Evolutionary conservation across 2,329 filamentous ascomycete genomes (phyloP), one percentile per base, ranked within the genome.

Genomic region (Aschersonia sp.): DNA sequence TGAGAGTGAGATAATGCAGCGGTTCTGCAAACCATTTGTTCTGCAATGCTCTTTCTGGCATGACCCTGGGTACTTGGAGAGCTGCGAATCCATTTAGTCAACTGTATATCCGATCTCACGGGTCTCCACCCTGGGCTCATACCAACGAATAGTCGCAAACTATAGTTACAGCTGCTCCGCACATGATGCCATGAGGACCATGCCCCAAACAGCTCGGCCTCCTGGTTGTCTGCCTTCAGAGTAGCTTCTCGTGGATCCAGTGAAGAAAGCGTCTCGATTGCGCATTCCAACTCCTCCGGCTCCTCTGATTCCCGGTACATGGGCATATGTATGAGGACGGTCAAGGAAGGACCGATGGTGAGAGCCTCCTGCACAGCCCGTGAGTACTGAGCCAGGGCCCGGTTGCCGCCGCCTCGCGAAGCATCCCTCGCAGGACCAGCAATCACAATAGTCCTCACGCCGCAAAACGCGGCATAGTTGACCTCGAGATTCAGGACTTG

Each of bases 181-280:
- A 98, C 84, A 29, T 83, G 73, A 62, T 98, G 83, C 92, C 92
- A 98, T 1, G 85, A 83, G 64, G 97, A 89, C 94, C 94, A 98
- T 2, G 82, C 75, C 47, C 81, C 81, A 63, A 87, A 92, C 1
- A 85, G 63, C 57, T 90, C 83, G 51, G 82, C 68, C 29, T 79
- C 73, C 33, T 70, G 67, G 6, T 57, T 56, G 35, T 63, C 50
- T 12, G 54, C 54, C 10, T 63, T 59, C 1, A 63, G 51, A 7
- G 45, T 12, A 5, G 55, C 55, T 12, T 51, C 51, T 40, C 70
- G 62, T 52, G 31, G 62, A 51, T 45, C 63, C 56, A 62, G 57
- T 9, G 59, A 69, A 5, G 77, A 73, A 10, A 85, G 65, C 37
- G 73, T 71, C n/a, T 71, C 65, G 29, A 66, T 58, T 46, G 69